Percentiles rank a stretch among this genome's conserved stretches.
phyloP scores from a whole-genome alignment of 2,329 filamentous ascomycete species.

The Pseudonectria foliicola region DNA sequence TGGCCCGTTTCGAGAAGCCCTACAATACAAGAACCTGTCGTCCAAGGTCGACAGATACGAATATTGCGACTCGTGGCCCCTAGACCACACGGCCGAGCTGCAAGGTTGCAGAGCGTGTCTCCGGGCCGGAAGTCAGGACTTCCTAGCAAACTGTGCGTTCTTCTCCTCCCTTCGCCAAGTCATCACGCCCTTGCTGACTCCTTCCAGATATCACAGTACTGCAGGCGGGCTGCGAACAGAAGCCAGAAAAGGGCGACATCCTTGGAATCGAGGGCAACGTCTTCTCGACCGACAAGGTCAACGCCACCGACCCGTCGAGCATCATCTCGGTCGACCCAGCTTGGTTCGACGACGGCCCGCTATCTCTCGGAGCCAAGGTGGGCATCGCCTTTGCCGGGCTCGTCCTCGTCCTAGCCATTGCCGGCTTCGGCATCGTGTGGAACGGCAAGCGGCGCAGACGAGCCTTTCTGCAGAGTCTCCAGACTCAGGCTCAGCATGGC shows the following conservation, averaged over 20 bases:
- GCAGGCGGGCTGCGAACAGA: conserved; percentile 49
- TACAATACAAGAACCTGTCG: conserved; percentile 44
- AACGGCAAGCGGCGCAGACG: conserved; percentile 49
- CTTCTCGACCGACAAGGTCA: conserved; percentile 42
- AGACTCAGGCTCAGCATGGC: too few relatives aligned
- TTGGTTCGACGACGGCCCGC: conserved; percentile 35
- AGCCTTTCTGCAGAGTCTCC: conserved; percentile 42
- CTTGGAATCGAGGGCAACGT: conserved; percentile 45
- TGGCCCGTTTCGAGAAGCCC: conserved; percentile 36
- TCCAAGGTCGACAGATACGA: conserved; percentile 38
- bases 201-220: conserved; percentile 40
- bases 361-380: conserved; percentile 49
- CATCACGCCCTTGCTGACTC: conserved; percentile 13
- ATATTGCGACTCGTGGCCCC: conserved; percentile 46
- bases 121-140: conserved; percentile 27
- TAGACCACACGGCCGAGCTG: conserved; percentile 29
- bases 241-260: conserved; percentile 37
- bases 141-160: conserved; percentile 47
- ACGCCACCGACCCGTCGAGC: conserved; percentile 42
- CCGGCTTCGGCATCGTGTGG: conserved; percentile 48
- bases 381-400: conserved; percentile 50
- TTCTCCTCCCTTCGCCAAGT: not conserved
- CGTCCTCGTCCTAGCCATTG: conserved; percentile 37
- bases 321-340: conserved; percentile 32
- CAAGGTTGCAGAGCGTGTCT: conserved; percentile 42